A percentile compares a stretch with the other conserved stretches of the same genome.
phyloP scores from a whole-genome alignment of 108 stramenopile genomes.

The Pelagomonas calceolata region DNA sequence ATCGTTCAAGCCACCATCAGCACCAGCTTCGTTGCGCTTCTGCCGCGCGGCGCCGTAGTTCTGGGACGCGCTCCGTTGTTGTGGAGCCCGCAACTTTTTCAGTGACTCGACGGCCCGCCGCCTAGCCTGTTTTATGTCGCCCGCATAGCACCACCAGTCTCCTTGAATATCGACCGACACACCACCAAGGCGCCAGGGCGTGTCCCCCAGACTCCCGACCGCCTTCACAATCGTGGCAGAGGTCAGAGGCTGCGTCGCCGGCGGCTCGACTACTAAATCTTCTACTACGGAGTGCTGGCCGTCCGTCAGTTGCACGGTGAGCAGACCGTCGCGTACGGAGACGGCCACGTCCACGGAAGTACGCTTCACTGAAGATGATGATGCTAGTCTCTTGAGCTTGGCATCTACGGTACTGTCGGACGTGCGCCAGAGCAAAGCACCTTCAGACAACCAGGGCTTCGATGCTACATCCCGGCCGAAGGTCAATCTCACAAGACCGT shows the following conservation, averaged over 20 bases:
- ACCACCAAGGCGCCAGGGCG: conserved; percentile 20
- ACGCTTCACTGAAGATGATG: conserved; percentile 20
- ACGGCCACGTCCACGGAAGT: conserved; percentile 3
- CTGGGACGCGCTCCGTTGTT: not conserved
- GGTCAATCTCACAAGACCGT: not conserved
- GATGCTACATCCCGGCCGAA: not conserved
- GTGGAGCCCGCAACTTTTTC: not conserved
- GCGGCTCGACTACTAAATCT: conserved; percentile 15
- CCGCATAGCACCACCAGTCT: conserved; percentile 47
- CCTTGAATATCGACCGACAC: conserved; percentile 28
- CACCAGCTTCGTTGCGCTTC: too few relatives aligned
- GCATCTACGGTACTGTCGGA: conserved; percentile 48
- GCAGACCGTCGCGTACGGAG: not conserved
- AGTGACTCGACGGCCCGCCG: conserved; percentile 34
- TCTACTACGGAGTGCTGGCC: conserved; percentile 34
- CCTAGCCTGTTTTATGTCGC: conserved; percentile 47
- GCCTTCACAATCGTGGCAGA: conserved; percentile 40
- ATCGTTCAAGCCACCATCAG: too few relatives aligned
- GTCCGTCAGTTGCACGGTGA: conserved; percentile 27
- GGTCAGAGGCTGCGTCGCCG: conserved; percentile 29
- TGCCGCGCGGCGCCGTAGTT: conserved; percentile 2
- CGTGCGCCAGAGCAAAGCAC: conserved; percentile 60
- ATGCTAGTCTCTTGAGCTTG: conserved; percentile 40
- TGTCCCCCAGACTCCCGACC: conserved; percentile 54
- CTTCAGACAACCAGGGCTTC: conserved; percentile 6